These are phyloP conservation scores for Fusarium citri DNA, from an alignment of 2,329 filamentous ascomycete genomes.

Conservation along the genomic window DNA sequence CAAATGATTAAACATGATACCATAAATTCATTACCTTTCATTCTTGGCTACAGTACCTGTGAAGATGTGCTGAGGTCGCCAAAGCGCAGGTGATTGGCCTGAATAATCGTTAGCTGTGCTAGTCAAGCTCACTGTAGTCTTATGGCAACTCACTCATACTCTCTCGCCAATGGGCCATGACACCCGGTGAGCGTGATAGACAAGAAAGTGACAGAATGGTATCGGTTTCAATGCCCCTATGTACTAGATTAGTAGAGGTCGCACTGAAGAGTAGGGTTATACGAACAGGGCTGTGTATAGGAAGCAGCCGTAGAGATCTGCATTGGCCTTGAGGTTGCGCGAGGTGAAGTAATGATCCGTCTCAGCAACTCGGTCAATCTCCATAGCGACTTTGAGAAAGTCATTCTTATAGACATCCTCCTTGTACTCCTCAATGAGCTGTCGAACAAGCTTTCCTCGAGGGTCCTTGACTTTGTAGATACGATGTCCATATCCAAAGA, in stretches of 20 bases:
- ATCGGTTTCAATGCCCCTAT: not conserved
- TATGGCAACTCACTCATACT: not conserved
- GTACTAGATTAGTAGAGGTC: accelerated
- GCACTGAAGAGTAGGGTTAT: accelerated
- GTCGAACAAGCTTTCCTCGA: not conserved
- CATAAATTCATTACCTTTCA: not conserved
- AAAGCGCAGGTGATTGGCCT: not conserved
- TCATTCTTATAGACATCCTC: not conserved
- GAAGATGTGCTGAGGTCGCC: not conserved
- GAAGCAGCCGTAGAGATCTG: not conserved
- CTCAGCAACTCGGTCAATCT: not conserved
- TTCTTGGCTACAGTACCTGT: not conserved
- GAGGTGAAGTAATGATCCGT: not conserved
- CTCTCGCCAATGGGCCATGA: not conserved
- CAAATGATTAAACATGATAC: not conserved
- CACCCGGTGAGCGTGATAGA: not conserved
- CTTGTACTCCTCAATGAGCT: not conserved
- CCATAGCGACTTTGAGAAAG: not conserved
- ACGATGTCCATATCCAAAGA: not conserved
- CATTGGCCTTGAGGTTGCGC: not conserved
- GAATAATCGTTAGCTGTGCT: not conserved
- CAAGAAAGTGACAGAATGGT: not conserved
- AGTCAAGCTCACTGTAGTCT: not conserved
- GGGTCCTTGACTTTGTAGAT: not conserved
- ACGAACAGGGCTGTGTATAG: not conserved